Evolutionary conservation across 2,329 filamentous ascomycete species (phyloP).

Genomic region (Amesomyces nigricolor): DNA sequence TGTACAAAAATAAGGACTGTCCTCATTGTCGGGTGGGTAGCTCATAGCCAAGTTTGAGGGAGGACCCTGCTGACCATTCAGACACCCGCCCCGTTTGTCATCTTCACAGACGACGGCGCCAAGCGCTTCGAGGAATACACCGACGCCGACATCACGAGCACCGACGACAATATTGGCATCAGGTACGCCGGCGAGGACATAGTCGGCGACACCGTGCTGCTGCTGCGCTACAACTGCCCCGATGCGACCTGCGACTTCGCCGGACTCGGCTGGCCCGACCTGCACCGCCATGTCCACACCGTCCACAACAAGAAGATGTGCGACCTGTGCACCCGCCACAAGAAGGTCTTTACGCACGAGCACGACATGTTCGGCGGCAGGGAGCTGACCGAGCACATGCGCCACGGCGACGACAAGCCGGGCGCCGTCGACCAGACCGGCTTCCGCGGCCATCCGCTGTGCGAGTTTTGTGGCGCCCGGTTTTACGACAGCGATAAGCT

Average conservation of each 20-base stretch:
- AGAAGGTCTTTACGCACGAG: conserved; percentile 98
- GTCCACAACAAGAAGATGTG: conserved; percentile 85
- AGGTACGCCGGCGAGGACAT: conserved; percentile 85
- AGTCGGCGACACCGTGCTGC: conserved; percentile 79
- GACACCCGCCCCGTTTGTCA: conserved; percentile 71
- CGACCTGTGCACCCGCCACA: conserved; percentile 84
- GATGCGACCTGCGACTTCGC: conserved; percentile 75
- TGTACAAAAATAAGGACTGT: conserved; percentile 96
- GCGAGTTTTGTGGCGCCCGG: conserved; percentile 81
- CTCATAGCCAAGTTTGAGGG: neutral
- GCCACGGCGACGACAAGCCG: conserved; percentile 81
- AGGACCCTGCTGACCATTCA: conserved; percentile 5
- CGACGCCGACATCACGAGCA: conserved; percentile 64
- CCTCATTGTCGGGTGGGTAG: conserved; percentile 81
- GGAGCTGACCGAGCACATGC: conserved; percentile 82
- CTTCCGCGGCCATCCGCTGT: conserved; percentile 92
- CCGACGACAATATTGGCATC: conserved; percentile 83
- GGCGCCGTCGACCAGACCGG: conserved; percentile 88
- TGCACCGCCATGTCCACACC: conserved; percentile 70
- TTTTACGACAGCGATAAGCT: conserved; percentile 97
- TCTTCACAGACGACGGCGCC: conserved; percentile 80
- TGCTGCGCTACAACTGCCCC: conserved; percentile 92
- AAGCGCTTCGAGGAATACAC: conserved; percentile 85
- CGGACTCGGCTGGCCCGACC: conserved; percentile 58
- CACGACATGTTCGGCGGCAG: conserved; percentile 83